Base-by-base conservation (phyloP, 306 rosid genomes). In the Corylus avellana region DNA sequence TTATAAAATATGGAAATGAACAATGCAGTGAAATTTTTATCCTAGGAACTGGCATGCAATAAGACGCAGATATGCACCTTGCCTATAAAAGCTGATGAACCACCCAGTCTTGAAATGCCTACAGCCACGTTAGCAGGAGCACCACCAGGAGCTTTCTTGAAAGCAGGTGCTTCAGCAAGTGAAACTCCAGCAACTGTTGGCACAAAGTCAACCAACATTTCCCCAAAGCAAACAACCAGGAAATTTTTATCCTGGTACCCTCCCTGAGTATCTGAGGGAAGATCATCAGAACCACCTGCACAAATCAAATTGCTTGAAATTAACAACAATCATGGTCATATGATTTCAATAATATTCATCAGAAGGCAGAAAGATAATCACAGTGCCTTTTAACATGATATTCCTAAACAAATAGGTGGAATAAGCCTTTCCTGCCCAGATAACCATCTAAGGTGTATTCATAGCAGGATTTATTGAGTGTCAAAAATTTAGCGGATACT, bases 101-200 rank as follows among this genome's bases (percentile, higher is more conserved):
- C 93, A 47, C 98, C 98, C 1, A 94, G 83, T 88, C 87, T 89
- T 16, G 97, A 72, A 73, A 91, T 81, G 37, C 98, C 98, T 59
- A 92, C 97, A 74, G 97, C 97, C 75, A 94, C 98, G 84, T 94
- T 94, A 67, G 98, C 97, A 74, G 98, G 98, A 76, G 98, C 97
- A 77, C 98, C 98, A 66, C 98, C 98, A 3, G 97, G 97, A 58
- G 97, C 93, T 79, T 94, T 94, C 81, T 91, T 70, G 86, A 94
- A 94, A 81, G 98, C 96, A 3, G 98, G 89, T 69, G 98, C 97
- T 78, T 91, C 97, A 48, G 97, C 98, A 59, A 94, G 89, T 44
- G 97, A 92, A 75, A 94, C 97, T 74, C 97, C 98, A 53, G 86
- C 88, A 32, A 83, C 94, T 3, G 93, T 92, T 74, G 98, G 98